Evolutionary conservation across 148 eudicot species (phyloP), one percentile per base, ranked within the genome.

Genomic region (Silene conica): DNA sequence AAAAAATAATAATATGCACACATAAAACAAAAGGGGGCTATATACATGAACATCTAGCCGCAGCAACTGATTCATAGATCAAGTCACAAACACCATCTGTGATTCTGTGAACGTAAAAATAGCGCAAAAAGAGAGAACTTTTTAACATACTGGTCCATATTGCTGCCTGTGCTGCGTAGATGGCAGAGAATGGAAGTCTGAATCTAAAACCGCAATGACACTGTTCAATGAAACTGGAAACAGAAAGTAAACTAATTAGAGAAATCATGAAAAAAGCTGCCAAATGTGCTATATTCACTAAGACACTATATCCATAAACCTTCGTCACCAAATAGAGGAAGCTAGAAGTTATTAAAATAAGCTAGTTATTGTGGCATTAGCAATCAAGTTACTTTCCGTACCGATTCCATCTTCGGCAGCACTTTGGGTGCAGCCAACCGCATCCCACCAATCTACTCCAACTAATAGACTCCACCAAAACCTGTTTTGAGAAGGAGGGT

Each of bases 371-470:
- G 16, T 12, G 34, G 21, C 46, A 63, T 16, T 68, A 9, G 34
- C 19, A 70, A 46, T 71, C 26, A 78, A 28, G 13, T 25, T 13
- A 22, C 52, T 28, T 45, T 43, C 15, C 87, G 80, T 86, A 95
- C 98, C 97, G 77, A 95, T 92, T 61, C 96, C 97, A 83, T 95
- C 98, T 85, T 95, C 98, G 38, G 98, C 97, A 66, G 98, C 98
- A 88, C 98, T 95, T 79, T 95, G 98, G 20, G 98, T 95, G 82
- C 98, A 95, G 74, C 97, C 98, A 86, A 95, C 96, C 65, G 98
- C 98, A 92, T 95, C 98, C 98, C 98, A 95, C 98, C 98, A 95
- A 84, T 95, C 98, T 84, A 92, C 96, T 81, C 97, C 98, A 45
- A 95, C 98, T 88, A 95, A 79, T 69, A 95, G 89, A 81, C 97